Conservation (phyloP, 495 filamentous ascomycete species). For the Hyaloscypha hepaticicola region DNA sequence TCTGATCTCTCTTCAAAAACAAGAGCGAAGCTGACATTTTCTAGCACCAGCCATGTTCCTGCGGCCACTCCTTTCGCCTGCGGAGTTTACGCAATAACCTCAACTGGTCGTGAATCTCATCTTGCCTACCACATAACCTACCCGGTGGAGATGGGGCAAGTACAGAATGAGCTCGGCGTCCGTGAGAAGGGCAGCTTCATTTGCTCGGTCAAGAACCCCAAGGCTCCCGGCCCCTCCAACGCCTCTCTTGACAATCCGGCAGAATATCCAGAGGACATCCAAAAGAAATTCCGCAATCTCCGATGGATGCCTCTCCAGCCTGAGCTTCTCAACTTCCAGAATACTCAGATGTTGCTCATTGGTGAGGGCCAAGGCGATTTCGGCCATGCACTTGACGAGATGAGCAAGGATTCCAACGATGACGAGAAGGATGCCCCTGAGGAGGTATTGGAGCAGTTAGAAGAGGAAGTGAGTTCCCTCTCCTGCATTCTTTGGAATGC, state of each 20-base stretch:
- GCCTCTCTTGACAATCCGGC: slow-evolving; percentile 63
- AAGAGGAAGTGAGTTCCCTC: slow-evolving; percentile 41
- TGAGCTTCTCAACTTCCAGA: slow-evolving; percentile 73
- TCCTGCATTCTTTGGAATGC: background rate
- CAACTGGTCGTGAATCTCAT: slow-evolving; percentile 68
- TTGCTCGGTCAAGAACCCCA: slow-evolving; percentile 78
- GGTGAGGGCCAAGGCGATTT: slow-evolving; percentile 64
- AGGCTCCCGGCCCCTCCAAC: slow-evolving; percentile 60
- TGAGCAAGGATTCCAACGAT: slow-evolving; percentile 55
- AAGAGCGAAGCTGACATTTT: background rate
- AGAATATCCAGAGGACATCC: slow-evolving; percentile 70
- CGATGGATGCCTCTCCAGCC: slow-evolving; percentile 75
- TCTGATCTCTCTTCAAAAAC: background rate
- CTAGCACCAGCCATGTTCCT: slow-evolving; percentile 61
- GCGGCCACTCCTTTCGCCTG: slow-evolving; percentile 76
- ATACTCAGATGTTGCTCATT: slow-evolving; percentile 80
- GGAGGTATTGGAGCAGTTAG: slow-evolving; percentile 34
- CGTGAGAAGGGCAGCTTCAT: slow-evolving; percentile 73
- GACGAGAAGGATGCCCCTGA: slow-evolving; percentile 57
- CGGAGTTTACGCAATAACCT: slow-evolving; percentile 83
- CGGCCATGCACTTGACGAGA: slow-evolving; percentile 55
- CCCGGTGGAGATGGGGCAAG: slow-evolving; percentile 64
- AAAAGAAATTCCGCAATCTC: slow-evolving; percentile 69
- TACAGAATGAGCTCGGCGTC: slow-evolving; percentile 78
- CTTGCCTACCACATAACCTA: slow-evolving; percentile 81